Conservation (phyloP, 2,329 filamentous ascomycete species). For the Colletotrichum ledebouriae region DNA sequence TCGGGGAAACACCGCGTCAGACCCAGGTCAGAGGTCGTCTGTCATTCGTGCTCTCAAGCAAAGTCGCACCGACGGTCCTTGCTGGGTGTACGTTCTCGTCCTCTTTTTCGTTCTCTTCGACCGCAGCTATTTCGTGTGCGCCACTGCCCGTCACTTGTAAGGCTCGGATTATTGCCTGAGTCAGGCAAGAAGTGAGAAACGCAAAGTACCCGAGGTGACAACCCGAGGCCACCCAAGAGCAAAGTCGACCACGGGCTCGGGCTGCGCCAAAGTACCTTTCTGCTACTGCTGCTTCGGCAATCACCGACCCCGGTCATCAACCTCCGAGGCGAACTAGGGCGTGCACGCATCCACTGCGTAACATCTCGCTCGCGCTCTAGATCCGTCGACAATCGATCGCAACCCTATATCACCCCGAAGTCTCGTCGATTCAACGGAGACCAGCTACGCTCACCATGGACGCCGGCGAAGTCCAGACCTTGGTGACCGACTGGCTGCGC, state of each 20-base stretch:
- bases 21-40: not conserved
- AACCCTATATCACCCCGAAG: not conserved
- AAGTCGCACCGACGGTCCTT: too few relatives aligned
- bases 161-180: too few relatives aligned
- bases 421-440: not conserved
- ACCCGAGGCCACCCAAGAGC: too few relatives aligned
- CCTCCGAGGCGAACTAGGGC: too few relatives aligned
- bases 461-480: conserved; percentile 70
- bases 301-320: conserved; percentile 7
- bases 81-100: too few relatives aligned
- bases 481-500: conserved; percentile 65
- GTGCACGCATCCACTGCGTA: not conserved
- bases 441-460: conserved; percentile 64
- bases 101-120: too few relatives aligned
- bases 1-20: conserved; percentile 29
- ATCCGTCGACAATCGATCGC: not conserved
- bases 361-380: not conserved
- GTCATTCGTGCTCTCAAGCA: not conserved
- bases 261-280: not conserved
- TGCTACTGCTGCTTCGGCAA: not conserved
- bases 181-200: too few relatives aligned
- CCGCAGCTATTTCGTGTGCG: not conserved
- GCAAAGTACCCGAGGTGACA: too few relatives aligned
- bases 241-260: not conserved
- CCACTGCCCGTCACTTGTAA: not conserved